Base-by-base conservation (phyloP, 805 yeast species). In the Kregervanrija fluxuum region DNA sequence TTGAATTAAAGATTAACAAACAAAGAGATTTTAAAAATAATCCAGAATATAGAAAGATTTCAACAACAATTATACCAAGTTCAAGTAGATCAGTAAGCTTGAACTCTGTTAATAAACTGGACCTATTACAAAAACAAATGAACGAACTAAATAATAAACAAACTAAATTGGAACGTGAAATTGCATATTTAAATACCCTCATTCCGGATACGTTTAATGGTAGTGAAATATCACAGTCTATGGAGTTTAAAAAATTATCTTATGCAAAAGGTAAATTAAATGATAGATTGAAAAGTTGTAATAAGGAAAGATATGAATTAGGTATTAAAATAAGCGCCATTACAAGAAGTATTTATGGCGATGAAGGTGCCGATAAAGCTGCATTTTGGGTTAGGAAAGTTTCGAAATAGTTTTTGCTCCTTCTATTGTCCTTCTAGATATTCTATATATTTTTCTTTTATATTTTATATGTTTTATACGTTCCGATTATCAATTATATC, bases 351-450 rank as follows among this genome's bases (percentile, higher is more conserved):
- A 47, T 61, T 10, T 56, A 60, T 45, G 67, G 66, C 15, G 52
- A 42, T 35, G 52, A 60, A 34, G 62, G 61, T 15, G 59, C 62
- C 11, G 62, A 59, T 41, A 70, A 71, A 63, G 77, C 78, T 60
- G 76, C 73, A 68, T 75, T 73, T 70, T 64, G 66, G 77, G 73
- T 72, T 59, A 73, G 79, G 67, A 77, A 78, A 57, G 73, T 69
- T 67, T 11, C 14, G 9, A 15, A 40, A 31, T 16, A 31, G 14
- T 22, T 22, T 22, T 22, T 5, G 28, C 8, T 22, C 8, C 8
- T 22, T 22, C 4, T 22, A 22, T 22, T 22, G 28, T 22, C 8
- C 28, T 6, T 22, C 28, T 22, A 22, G 28, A 22, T 22, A 22
- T 22, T 22, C 28, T 22, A 22, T 22, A 22, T 22, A 22, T 22